phyloP scores from a whole-genome alignment of 805 yeast species.

The Pichia pseudocactophila region DNA sequence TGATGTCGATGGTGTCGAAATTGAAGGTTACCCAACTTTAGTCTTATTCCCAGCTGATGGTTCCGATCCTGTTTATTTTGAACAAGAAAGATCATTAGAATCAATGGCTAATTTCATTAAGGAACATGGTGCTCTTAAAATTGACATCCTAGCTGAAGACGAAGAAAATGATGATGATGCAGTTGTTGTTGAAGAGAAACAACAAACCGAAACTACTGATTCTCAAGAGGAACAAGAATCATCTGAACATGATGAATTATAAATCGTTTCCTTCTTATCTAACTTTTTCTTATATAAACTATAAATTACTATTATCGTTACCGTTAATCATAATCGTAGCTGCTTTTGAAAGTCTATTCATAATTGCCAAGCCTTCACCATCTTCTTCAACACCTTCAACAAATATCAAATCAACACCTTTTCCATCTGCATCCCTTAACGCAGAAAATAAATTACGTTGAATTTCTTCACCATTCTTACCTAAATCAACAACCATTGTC shows the following conservation, averaged over 20 bases:
- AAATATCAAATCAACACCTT: constrained; percentile 58
- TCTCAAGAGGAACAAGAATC: constrained; percentile 1
- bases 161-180: constrained; percentile 13
- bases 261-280: not conserved
- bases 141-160: constrained; percentile 39
- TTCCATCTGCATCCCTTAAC: constrained; percentile 62
- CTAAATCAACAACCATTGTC: constrained; percentile 26
- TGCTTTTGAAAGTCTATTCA: constrained; percentile 85
- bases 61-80: constrained; percentile 53
- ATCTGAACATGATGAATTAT: constrained; percentile 16
- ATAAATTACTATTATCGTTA: not conserved
- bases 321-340: constrained; percentile 39
- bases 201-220: constrained; percentile 15
- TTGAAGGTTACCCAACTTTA: constrained; percentile 89
- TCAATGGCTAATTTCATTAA: constrained; percentile 61
- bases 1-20: constrained; percentile 68
- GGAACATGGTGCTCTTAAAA: constrained; percentile 52
- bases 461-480: constrained; percentile 45
- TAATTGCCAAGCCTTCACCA: constrained; percentile 85
- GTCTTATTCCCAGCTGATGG: constrained; percentile 82
- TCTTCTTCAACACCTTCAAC: constrained; percentile 75
- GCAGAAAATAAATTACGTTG: constrained; percentile 67
- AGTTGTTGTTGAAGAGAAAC: constrained; percentile 23
- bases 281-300: too few species aligned
- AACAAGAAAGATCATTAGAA: constrained; percentile 68